These are phyloP conservation scores for Microthyrium microscopicum DNA, from an alignment of 2,329 filamentous ascomycete genomes.

Conservation along the genomic window DNA sequence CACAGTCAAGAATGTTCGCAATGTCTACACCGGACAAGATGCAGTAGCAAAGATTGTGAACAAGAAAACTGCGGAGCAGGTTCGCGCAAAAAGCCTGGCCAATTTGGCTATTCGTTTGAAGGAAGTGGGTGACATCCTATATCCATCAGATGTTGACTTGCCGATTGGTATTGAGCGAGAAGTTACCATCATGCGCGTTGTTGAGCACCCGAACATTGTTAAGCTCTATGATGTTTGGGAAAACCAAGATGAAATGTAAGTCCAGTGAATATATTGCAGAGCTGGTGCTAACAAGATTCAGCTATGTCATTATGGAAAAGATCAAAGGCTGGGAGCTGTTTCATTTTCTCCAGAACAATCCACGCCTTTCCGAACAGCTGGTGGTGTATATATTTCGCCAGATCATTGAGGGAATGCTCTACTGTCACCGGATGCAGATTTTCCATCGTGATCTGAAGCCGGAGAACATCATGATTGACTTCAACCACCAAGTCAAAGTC, in stretches of 20 bases:
- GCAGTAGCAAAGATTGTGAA: slow-evolving; percentile 94
- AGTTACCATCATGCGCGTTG: slow-evolving; percentile 91
- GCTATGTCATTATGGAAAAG: slow-evolving; percentile 88
- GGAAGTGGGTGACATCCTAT: slow-evolving; percentile 35
- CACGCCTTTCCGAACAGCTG: slow-evolving; percentile 61
- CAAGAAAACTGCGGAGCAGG: slow-evolving; percentile 57
- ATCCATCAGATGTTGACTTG: slow-evolving; percentile 48
- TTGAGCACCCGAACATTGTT: slow-evolving; percentile 89
- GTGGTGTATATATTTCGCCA: slow-evolving; percentile 79
- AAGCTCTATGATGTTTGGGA: slow-evolving; percentile 96
- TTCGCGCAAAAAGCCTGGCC: slow-evolving; percentile 71
- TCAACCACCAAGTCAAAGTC: slow-evolving; percentile 61
- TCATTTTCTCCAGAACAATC: slow-evolving; percentile 60
- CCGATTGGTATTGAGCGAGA: slow-evolving; percentile 85
- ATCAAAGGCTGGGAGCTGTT: slow-evolving; percentile 76
- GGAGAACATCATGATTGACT: slow-evolving; percentile 83
- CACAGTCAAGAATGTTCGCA: slow-evolving; percentile 69
- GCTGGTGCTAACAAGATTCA: slow-evolving; percentile 23
- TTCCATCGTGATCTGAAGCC: slow-evolving; percentile 94
- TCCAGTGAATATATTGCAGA: slow-evolving; percentile 1
- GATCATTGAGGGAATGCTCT: slow-evolving; percentile 79
- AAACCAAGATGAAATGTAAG: slow-evolving; percentile 84
- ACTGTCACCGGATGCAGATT: slow-evolving; percentile 88
- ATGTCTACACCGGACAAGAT: slow-evolving; percentile 58
- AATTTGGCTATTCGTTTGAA: slow-evolving; percentile 66